These are phyloP conservation scores for Myxozyma mucilagina DNA, from an alignment of 805 yeast genomes.

Conservation along the genomic window DNA sequence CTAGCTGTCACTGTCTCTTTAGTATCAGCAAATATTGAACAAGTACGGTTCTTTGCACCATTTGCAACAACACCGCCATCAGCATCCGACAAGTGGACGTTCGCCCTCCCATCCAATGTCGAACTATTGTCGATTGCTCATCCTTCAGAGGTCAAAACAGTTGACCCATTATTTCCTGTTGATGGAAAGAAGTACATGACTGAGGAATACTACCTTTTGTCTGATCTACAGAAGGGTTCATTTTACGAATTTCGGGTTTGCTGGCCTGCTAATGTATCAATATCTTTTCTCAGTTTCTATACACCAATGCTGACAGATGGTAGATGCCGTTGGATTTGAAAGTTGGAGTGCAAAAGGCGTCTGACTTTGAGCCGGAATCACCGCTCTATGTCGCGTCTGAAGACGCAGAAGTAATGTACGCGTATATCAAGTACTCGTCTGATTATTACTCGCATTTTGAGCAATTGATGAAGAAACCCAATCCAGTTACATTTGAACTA, in stretches of 20 bases:
- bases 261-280: slow-evolving; percentile 30
- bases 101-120: slow-evolving; percentile 7
- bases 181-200: slow-evolving; percentile 17
- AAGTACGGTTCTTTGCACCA: slow-evolving; percentile 30
- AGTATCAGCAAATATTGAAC: slow-evolving; percentile 27
- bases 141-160: slow-evolving; percentile 23
- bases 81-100: not conserved
- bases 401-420: slow-evolving; percentile 21
- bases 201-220: slow-evolving; percentile 25
- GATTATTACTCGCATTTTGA: slow-evolving; percentile 21
- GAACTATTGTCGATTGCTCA: slow-evolving; percentile 8
- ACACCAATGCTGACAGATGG: not conserved
- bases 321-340: slow-evolving; percentile 28
- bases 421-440: slow-evolving; percentile 28
- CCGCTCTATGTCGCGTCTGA: slow-evolving; percentile 19
- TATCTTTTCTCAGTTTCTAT: too few relatives aligned
- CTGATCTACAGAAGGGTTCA: slow-evolving; percentile 25
- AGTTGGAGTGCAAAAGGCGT: slow-evolving; percentile 28
- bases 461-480: slow-evolving; percentile 24
- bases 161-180: slow-evolving; percentile 18
- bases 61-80: slow-evolving; percentile 18
- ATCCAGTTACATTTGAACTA: slow-evolving; percentile 23
- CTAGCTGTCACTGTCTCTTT: not conserved
- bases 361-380: slow-evolving; percentile 17
- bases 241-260: slow-evolving; percentile 32